These are phyloP conservation scores for Eimeria necatrix DNA, from an alignment of 169 alveolate genomes.

Conservation along the genomic window DNA sequence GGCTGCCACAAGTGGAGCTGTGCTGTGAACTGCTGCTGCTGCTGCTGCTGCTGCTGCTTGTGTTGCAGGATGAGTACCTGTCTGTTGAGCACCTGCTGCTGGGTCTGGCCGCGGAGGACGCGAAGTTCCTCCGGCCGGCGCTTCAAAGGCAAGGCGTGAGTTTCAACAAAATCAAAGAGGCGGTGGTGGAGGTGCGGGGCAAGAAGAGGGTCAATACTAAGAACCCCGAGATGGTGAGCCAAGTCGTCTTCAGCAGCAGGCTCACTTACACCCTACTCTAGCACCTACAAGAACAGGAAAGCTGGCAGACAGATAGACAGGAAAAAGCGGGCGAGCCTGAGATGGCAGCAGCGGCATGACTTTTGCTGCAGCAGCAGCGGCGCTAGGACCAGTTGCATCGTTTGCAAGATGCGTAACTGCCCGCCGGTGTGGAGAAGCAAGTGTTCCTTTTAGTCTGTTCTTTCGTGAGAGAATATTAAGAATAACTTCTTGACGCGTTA, in stretches of 20 bases:
- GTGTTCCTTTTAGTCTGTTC: background rate
- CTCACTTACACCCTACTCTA: no score
- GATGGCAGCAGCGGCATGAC: no score
- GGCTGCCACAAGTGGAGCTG: background rate
- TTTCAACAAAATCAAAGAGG: slow-evolving; percentile 89
- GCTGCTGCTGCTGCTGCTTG: background rate
- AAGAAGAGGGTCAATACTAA: slow-evolving; percentile 91
- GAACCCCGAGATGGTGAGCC: slow-evolving; percentile 89
- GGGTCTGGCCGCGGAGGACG: slow-evolving; percentile 91
- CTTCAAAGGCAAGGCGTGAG: slow-evolving; percentile 87
- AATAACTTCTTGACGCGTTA: background rate
- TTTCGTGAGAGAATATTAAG: background rate
- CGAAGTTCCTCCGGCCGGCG: slow-evolving; percentile 91
- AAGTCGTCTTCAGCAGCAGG: no score
- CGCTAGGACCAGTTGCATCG: no score
- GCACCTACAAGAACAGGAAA: no score
- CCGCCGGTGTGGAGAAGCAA: background rate
- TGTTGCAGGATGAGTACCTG: slow-evolving; percentile 88
- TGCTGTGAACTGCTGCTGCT: background rate
- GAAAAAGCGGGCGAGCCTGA: no score
- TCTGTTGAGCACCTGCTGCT: slow-evolving; percentile 90
- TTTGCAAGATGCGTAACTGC: background rate
- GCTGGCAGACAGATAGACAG: no score
- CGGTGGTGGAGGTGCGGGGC: slow-evolving; percentile 91
- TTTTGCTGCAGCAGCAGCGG: no score